A percentile compares a stretch with the other conserved stretches of the same genome.
Evolutionary conservation across 352 stramenopile species (phyloP).

Genomic region (Phytophthora pinifolia): DNA sequence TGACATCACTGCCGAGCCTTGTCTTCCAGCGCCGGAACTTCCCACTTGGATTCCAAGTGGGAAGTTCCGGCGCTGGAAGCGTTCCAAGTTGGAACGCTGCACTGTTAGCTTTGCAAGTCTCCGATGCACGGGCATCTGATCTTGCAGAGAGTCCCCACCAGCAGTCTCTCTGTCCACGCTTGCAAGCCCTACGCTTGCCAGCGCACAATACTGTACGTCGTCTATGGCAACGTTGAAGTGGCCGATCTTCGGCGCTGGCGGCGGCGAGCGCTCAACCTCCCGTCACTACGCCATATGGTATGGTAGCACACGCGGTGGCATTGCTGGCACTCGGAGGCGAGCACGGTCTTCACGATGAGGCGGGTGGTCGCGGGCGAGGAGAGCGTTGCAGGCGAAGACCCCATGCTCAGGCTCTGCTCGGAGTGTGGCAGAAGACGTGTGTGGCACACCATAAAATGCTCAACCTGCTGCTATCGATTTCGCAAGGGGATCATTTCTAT

Average conservation of each 20-base stretch:
- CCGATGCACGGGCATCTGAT: conserved; percentile 9
- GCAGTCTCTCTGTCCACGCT: too few relatives aligned
- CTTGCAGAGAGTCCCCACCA: not conserved
- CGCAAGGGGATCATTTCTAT: conserved; percentile 1
- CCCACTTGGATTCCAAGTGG: too few relatives aligned
- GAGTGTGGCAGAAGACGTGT: not conserved
- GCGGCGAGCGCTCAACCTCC: too few relatives aligned
- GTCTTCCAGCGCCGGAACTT: too few relatives aligned
- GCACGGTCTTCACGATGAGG: not conserved
- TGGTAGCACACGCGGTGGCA: not conserved
- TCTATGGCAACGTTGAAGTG: not conserved
- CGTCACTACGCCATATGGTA: not conserved
- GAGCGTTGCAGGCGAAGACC: not conserved
- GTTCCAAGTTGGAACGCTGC: not conserved
- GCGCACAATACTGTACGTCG: too few relatives aligned
- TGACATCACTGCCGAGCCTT: too few relatives aligned
- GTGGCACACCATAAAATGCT: conserved; percentile 1
- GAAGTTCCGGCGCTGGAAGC: too few relatives aligned
- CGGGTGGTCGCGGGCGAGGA: conserved; percentile 3
- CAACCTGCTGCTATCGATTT: conserved; percentile 2
- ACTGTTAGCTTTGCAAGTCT: conserved; percentile 3
- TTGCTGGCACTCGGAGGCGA: too few relatives aligned
- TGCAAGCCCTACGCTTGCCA: too few relatives aligned
- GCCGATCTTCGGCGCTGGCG: too few relatives aligned
- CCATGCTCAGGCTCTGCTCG: conserved; percentile 9